Evolutionary conservation across 495 filamentous ascomycete species (phyloP).

Genomic region (Daldinia decipiens): DNA sequence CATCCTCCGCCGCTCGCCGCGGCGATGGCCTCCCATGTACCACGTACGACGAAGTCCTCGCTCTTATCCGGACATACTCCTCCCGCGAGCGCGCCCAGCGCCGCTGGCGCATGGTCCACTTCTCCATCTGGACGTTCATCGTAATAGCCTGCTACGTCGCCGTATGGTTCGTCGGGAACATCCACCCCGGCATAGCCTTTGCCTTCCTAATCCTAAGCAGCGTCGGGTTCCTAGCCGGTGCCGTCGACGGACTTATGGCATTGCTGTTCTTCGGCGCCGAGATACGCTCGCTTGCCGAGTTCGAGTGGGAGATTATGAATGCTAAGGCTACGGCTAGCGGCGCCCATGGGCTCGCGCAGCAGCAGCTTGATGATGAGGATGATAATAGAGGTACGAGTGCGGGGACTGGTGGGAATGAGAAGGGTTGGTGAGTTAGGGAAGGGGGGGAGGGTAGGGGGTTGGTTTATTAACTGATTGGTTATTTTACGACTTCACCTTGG

Average conservation of each 20-base stretch:
- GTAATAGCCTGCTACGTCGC: slow-evolving; percentile 77
- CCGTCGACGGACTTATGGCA: slow-evolving; percentile 85
- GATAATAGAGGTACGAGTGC: slow-evolving; percentile 6
- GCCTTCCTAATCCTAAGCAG: slow-evolving; percentile 81
- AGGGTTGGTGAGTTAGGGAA: background rate
- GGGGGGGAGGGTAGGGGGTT: too few species aligned
- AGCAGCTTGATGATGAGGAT: slow-evolving; percentile 34
- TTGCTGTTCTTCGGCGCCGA: slow-evolving; percentile 87
- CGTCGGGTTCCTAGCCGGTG: slow-evolving; percentile 76
- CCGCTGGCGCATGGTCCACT: slow-evolving; percentile 75
- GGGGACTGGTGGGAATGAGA: slow-evolving; percentile 8
- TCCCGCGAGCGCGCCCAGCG: slow-evolving; percentile 75
- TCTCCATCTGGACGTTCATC: slow-evolving; percentile 69
- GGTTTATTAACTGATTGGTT: background rate
- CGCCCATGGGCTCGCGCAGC: slow-evolving; percentile 34
- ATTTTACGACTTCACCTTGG: background rate
- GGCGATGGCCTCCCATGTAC: slow-evolving; percentile 44
- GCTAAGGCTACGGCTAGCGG: slow-evolving; percentile 57
- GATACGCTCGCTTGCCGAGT: slow-evolving; percentile 86
- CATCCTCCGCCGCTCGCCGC: slow-evolving; percentile 31
- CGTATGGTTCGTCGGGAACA: slow-evolving; percentile 84
- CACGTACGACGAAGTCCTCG: slow-evolving; percentile 78
- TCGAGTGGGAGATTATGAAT: slow-evolving; percentile 91
- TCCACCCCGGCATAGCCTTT: slow-evolving; percentile 77
- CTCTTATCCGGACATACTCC: slow-evolving; percentile 71